Base-by-base conservation (phyloP, 2,329 filamentous ascomycete species). In the Penicillium concentricum region DNA sequence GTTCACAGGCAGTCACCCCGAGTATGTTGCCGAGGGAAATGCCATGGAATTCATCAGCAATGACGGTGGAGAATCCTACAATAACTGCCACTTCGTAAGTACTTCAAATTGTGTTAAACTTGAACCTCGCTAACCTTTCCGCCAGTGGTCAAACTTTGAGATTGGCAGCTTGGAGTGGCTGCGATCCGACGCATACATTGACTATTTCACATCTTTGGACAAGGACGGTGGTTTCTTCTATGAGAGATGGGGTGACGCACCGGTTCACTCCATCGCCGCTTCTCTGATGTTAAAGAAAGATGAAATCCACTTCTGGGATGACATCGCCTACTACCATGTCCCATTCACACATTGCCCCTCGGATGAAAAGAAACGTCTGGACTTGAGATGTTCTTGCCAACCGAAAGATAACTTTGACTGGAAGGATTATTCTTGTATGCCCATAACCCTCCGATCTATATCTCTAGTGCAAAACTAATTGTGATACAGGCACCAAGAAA, bases 331-430 rank as follows among this genome's bases (percentile, higher is more conserved):
- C 78, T 97, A 92, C 77, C 94, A 99, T 73, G 90, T 97, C 24
- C 94, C 94, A 22, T 99, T 99, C 74, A 97, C 92, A 5, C 94
- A 99, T 77, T 99, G 94, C 76, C 94, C 94, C 2, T 96, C 92
- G 0, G 90, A 89, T 53, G 91, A 97, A 77, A 84, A 96, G 78
- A 86, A 84, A 52, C 86, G 92, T 63, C 76, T 92, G 54, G 88
- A 96, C 64, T 85, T 93, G 65, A 92, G 90, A 73, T 99, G 94
- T 76, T 89, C 92, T 76, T 99, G 94, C 79, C 92, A 99, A 71
- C 93, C 94, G 8, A 87, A 88, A 70, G 90, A 97, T 58, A 99
- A 99, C 81, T 99, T 99, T 81, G 94, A 99, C 78, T 99, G 95
- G 95, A 97, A 96, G 77, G 90, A 90, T 51, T 97, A 97, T 75